A percentile compares a stretch with the other conserved stretches of the same genome.
phyloP scores from a whole-genome alignment of 371 early-diverging fungal species.

The Mortierella sp. region DNA sequence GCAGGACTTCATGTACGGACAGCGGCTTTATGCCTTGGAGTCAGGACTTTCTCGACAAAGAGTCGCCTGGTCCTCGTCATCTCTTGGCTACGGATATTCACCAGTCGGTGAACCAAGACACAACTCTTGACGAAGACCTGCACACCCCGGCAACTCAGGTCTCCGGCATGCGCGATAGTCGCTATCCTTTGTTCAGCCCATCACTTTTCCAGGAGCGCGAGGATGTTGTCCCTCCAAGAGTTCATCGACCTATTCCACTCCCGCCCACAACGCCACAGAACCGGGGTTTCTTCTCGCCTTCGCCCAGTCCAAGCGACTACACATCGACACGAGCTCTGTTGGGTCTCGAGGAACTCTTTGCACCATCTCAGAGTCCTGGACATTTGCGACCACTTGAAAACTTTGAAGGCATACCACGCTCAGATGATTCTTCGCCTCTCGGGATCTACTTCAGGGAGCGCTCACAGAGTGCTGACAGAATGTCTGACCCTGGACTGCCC shows the following conservation, averaged over 20 bases:
- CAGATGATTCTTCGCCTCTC: background rate
- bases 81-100: background rate
- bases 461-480: background rate
- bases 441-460: background rate
- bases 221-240: background rate
- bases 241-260: background rate
- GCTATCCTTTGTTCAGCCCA: background rate
- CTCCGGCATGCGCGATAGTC: background rate
- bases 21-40: slow-evolving; percentile 16
- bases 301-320: slow-evolving; percentile 1
- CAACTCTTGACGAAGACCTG: background rate
- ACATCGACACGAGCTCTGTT: background rate
- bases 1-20: slow-evolving; percentile 8
- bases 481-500: slow-evolving; percentile 3
- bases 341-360: background rate
- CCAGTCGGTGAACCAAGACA: background rate
- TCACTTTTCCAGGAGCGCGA: background rate
- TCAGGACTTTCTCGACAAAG: background rate
- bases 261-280: background rate
- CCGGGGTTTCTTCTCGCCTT: background rate
- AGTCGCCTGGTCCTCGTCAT: background rate
- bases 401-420: background rate
- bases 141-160: background rate
- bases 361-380: background rate
- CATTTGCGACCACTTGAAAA: background rate